phyloP scores from a whole-genome alignment of 805 yeast species.

The Lachancea sp. region DNA sequence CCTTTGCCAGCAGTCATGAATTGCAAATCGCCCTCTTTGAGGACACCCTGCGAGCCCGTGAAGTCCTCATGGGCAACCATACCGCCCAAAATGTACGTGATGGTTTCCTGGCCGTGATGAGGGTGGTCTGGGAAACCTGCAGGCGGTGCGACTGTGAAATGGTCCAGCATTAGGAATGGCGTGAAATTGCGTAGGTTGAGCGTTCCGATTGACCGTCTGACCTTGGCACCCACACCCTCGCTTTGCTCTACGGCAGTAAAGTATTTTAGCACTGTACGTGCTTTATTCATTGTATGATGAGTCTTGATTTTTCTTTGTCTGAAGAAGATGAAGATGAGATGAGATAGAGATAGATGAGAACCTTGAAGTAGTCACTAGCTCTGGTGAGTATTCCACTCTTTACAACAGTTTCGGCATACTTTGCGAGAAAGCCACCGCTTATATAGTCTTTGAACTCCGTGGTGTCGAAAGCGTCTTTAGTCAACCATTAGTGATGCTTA shows the following conservation, averaged over 20 bases:
- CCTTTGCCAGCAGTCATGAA: constrained; percentile 94
- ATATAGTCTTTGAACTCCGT: neutral
- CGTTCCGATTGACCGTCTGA: constrained; percentile 74
- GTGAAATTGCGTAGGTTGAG: constrained; percentile 62
- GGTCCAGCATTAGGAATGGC: constrained; percentile 79
- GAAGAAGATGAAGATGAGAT: neutral
- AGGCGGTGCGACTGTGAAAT: constrained; percentile 56
- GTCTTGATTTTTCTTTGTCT: constrained; percentile 11
- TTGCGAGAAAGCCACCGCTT: neutral
- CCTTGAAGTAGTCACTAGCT: neutral
- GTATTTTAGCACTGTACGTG: constrained; percentile 44
- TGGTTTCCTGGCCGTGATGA: constrained; percentile 78
- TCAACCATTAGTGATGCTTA: constrained; percentile 1
- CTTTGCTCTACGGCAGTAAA: constrained; percentile 61
- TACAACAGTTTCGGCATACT: neutral
- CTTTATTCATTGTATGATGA: constrained; percentile 10
- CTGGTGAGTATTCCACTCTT: too few species aligned
- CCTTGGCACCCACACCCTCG: constrained; percentile 87
- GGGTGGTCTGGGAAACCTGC: constrained; percentile 83
- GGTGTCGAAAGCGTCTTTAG: neutral
- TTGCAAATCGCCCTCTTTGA: constrained; percentile 79
- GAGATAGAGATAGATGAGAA: neutral
- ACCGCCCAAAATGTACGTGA: constrained; percentile 60
- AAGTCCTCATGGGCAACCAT: constrained; percentile 78
- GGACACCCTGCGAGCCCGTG: constrained; percentile 73